Base-by-base conservation (phyloP, 2,329 filamentous ascomycete species). In the Cytospora piceae region DNA sequence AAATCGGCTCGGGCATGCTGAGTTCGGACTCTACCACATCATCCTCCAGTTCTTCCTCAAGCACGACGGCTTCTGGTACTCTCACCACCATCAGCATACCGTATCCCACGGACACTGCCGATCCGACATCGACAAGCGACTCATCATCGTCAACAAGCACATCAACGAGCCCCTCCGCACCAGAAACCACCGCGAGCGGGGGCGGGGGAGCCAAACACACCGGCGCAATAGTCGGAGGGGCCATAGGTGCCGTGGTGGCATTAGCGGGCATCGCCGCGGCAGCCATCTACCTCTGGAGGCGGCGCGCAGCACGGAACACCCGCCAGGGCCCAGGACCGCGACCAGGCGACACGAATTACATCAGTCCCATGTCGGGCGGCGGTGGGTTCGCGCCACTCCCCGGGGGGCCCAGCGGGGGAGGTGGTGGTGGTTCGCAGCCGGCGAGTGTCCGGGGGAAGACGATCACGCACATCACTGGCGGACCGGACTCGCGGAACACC, bases 141-240 rank as follows among this genome's bases (percentile, higher is more conserved):
- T 58, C 66, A n/a, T 20, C 42, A 27, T 65, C 67, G 22, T 54
- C 69, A 29, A 61, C 64, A n/a, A 59, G 63, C 31, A 57, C 69
- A 20, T 64, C 69, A 37, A 57, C 63, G 15, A 69, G 61, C 37
- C 58, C 66, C 22, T 59, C 68, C 20, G 66, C 61, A 20, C 60
- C 72, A 29, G 58, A 67, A 15, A 60, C 68, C 24, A 37, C 63
- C n/a, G 61, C 66, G 32, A 67, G 70, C 53, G 37, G 70, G 46
- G 37, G 46, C 2, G 52, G 59, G 22, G 62, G 65, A 22, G 71
- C 77, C 51, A 49, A 49, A 3, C 76, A 75, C n/a, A 80, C 79
- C 0, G 83, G 82, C 1, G 81, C 81, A 49, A 85, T 87, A 39
- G 79, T 87, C 3, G 85, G 85, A 31, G 85, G 83, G 15, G 80